These are phyloP conservation scores for Chaetoscypha palmicola DNA, from an alignment of 2,329 filamentous ascomycete genomes.

Conservation along the genomic window DNA sequence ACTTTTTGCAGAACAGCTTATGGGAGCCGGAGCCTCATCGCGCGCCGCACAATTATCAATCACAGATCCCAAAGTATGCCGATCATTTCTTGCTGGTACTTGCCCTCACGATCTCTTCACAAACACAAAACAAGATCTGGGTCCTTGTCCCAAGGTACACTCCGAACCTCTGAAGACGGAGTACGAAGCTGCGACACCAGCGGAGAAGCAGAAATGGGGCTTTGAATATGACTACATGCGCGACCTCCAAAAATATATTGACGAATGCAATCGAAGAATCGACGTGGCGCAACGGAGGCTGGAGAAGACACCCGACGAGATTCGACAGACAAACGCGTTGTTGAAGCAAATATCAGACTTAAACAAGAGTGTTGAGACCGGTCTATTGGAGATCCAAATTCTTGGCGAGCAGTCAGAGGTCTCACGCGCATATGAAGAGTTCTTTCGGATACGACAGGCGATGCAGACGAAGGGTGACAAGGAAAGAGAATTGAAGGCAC, in stretches of 20 bases:
- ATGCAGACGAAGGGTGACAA: constrained; percentile 75
- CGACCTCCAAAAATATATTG: constrained; percentile 93
- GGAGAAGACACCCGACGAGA: constrained; percentile 97
- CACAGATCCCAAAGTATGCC: constrained; percentile 88
- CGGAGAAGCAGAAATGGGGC: constrained; percentile 59
- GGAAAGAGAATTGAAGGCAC: constrained; percentile 80
- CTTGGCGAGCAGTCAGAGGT: constrained; percentile 78
- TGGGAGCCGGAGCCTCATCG: constrained; percentile 67
- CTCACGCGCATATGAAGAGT: constrained; percentile 75
- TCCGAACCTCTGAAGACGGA: constrained; percentile 82
- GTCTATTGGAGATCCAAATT: constrained; percentile 78
- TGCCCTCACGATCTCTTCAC: constrained; percentile 99
- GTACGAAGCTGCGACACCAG: constrained; percentile 68
- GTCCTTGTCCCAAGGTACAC: constrained; percentile 81
- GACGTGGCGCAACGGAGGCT: constrained; percentile 81
- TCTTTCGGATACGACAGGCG: constrained; percentile 75
- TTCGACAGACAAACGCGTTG: constrained; percentile 84
- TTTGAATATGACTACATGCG: constrained; percentile 97
- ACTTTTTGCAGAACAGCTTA: constrained; percentile 67
- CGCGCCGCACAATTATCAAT: constrained; percentile 78
- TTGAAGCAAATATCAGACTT: constrained; percentile 83
- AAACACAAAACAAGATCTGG: constrained; percentile 97
- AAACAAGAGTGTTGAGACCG: constrained; percentile 68
- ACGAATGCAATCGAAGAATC: constrained; percentile 92
- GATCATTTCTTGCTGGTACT: constrained; percentile 85